Conservation (phyloP, 2,329 filamentous ascomycete genomes). For the Plectosphaerella sp. region DNA sequence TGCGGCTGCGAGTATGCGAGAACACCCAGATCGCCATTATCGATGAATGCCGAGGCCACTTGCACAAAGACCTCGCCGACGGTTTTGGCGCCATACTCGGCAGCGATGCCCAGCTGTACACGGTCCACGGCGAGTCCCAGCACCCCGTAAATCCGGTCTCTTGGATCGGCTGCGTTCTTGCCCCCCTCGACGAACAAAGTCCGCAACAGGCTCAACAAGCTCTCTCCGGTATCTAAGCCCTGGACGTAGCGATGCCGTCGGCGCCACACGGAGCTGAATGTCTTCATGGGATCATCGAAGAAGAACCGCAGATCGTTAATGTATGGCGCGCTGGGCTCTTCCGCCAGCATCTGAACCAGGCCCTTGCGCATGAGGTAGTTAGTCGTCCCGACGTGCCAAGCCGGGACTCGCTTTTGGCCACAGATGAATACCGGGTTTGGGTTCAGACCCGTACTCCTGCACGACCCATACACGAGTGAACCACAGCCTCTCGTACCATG, state of each 20-base stretch:
- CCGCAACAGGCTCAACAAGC: constrained; percentile 11
- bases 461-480: constrained; percentile 23
- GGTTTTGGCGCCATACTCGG: constrained; percentile 3
- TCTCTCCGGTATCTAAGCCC: constrained; percentile 11
- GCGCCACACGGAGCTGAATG: background rate
- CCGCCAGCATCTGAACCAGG: too few relatives aligned
- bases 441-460: constrained; percentile 21
- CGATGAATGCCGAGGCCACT: constrained; percentile 5
- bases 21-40: constrained; percentile 3
- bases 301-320: too few relatives aligned
- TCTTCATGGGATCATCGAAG: too few relatives aligned
- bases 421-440: constrained; percentile 18
- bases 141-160: constrained; percentile 18
- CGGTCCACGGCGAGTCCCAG: constrained; percentile 13
- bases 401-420: constrained; percentile 16
- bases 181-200: constrained; percentile 13
- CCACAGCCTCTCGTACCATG: constrained; percentile 14
- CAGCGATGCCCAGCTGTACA: constrained; percentile 1
- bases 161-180: constrained; percentile 10
- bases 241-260: constrained; percentile 6
- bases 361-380: constrained; percentile 6
- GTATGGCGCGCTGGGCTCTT: too few relatives aligned
- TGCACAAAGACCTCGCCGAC: constrained; percentile 1
- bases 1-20: constrained; percentile 6
- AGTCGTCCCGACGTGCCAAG: constrained; percentile 18